phyloP scores from a whole-genome alignment of 2,329 filamentous ascomycete species.

The Rhynchosporium secalis region DNA sequence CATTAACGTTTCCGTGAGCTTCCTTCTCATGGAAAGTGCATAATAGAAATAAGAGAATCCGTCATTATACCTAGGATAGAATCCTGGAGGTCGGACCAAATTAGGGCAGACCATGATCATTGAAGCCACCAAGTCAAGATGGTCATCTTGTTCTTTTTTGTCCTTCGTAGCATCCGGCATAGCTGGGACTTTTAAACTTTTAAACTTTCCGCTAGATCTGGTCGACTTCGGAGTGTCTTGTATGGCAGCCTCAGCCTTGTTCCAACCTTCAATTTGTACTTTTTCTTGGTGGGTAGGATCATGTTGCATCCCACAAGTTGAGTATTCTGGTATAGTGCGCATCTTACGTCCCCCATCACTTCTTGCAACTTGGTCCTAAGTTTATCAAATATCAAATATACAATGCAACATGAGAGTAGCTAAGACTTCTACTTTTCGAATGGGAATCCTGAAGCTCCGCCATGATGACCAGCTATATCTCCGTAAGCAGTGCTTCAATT shows the following conservation, averaged over 20 bases:
- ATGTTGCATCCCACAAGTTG: constrained; percentile 60
- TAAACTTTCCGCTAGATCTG: constrained; percentile 55
- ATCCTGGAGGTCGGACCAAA: constrained; percentile 58
- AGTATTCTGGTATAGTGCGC: constrained; percentile 53
- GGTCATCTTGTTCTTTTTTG: constrained; percentile 46
- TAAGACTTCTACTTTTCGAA: constrained; percentile 48
- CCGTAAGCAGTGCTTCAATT: constrained; percentile 33
- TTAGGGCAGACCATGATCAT: constrained; percentile 66
- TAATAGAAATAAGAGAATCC: constrained; percentile 58
- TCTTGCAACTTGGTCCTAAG: constrained; percentile 51
- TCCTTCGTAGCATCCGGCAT: constrained; percentile 43
- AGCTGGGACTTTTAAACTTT: constrained; percentile 58
- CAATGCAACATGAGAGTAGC: constrained; percentile 60
- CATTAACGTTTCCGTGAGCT: constrained; percentile 57
- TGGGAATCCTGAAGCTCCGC: constrained; percentile 54
- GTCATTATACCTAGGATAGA: constrained; percentile 55
- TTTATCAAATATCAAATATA: constrained; percentile 59
- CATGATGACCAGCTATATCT: constrained; percentile 59
- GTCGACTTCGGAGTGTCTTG: constrained; percentile 55
- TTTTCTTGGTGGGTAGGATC: constrained; percentile 53
- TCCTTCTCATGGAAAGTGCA: constrained; percentile 56
- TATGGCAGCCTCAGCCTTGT: constrained; percentile 57
- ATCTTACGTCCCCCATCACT: constrained; percentile 50
- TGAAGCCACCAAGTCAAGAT: constrained; percentile 59
- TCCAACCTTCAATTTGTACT: constrained; percentile 54